Conservation (phyloP, 768 basidiomycete species). For the Agaricus sinodeliciosus region DNA sequence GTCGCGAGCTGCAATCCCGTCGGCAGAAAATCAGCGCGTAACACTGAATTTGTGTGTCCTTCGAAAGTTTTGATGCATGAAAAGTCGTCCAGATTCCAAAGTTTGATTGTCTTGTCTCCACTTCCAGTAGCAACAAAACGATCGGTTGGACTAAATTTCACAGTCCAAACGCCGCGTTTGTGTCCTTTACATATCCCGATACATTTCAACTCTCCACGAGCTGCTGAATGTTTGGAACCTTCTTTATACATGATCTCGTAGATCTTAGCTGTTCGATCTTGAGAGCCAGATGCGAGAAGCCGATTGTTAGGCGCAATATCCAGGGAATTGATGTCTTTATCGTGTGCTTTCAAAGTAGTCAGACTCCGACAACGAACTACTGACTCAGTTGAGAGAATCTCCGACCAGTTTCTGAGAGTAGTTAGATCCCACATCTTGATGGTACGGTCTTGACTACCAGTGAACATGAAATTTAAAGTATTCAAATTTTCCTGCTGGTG, state of each 20-base stretch:
- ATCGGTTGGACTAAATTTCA: slow-evolving; percentile 80
- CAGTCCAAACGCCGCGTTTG: slow-evolving; percentile 94
- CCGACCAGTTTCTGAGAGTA: slow-evolving; percentile 28
- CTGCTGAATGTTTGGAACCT: slow-evolving; percentile 29
- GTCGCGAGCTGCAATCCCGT: slow-evolving; percentile 82
- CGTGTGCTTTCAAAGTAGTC: slow-evolving; percentile 86
- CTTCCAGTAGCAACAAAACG: slow-evolving; percentile 88
- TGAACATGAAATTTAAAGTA: slow-evolving; percentile 70
- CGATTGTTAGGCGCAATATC: slow-evolving; percentile 89
- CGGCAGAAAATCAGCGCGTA: slow-evolving; percentile 88
- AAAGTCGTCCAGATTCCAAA: slow-evolving; percentile 94
- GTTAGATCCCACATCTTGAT: slow-evolving; percentile 99
- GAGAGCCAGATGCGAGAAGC: slow-evolving; percentile 88
- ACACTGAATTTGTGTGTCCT: slow-evolving; percentile 95
- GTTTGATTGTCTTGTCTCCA: slow-evolving; percentile 88
- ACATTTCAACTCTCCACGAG: slow-evolving; percentile 65
- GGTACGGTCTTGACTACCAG: slow-evolving; percentile 94
- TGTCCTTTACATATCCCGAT: slow-evolving; percentile 92
- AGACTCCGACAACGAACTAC: slow-evolving; percentile 62
- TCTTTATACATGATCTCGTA: slow-evolving; percentile 64
- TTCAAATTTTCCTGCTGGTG: slow-evolving; percentile 26
- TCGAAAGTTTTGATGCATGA: slow-evolving; percentile 95
- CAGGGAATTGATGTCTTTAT: slow-evolving; percentile 97
- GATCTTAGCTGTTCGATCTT: slow-evolving; percentile 91
- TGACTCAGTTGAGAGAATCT: slow-evolving; percentile 16